Evolutionary conservation across 1,139 yeast genomes (phyloP).

Genomic region (Candida sanyaensis): DNA sequence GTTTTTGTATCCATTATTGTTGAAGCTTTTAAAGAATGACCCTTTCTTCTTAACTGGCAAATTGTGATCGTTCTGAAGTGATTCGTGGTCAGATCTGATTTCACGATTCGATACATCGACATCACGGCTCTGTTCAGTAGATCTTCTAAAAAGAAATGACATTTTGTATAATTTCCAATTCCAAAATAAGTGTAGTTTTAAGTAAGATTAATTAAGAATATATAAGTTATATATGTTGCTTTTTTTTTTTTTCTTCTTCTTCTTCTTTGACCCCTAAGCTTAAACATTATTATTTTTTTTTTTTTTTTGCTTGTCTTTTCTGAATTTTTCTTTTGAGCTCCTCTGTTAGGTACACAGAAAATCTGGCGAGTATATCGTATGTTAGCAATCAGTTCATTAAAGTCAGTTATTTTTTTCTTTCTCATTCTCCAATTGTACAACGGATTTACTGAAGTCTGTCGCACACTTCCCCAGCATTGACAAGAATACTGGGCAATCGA

Average conservation of each 20-base stretch:
- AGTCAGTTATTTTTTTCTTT: no score
- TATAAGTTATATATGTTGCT: not conserved
- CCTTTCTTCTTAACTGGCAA: conserved; percentile 9
- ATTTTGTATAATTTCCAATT: conserved; percentile 1
- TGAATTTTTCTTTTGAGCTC: not conserved
- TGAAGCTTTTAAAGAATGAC: conserved; percentile 12
- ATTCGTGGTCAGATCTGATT: not conserved
- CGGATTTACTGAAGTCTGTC: not conserved
- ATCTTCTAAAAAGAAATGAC: conserved; percentile 14
- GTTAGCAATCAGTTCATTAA: no score
- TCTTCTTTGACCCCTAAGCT: not conserved
- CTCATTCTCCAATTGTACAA: not conserved
- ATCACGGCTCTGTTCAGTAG: conserved; percentile 47
- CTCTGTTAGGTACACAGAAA: not conserved
- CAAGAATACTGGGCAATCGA: no score
- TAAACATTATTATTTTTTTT: not conserved
- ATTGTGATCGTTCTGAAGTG: not conserved
- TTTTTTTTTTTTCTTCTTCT: not conserved
- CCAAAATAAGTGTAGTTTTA: no score
- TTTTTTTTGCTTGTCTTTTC: not conserved
- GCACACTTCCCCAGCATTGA: no score
- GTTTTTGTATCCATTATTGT: conserved; percentile 10
- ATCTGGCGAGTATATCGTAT: not conserved
- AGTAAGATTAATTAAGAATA: not conserved
- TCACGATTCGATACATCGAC: not conserved